These are phyloP conservation scores for Abrus pulchellus DNA, from an alignment of 306 rosid species.

Conservation along the genomic window DNA sequence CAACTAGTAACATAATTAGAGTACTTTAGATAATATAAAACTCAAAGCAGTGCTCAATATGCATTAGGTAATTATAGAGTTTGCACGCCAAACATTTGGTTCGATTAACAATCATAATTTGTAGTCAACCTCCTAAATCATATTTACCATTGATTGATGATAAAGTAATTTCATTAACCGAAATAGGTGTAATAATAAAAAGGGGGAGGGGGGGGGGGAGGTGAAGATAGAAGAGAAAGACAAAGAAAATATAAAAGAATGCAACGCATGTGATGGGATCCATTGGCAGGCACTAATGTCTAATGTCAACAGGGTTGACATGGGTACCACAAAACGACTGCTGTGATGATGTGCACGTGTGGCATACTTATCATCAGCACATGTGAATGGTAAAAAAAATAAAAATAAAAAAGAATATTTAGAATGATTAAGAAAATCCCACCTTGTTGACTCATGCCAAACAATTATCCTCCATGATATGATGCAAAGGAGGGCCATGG, in stretches of 20 bases:
- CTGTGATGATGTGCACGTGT: slow-evolving; percentile 90
- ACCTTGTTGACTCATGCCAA: slow-evolving; percentile 70
- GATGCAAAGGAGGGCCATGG: slow-evolving; percentile 55
- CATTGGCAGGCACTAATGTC: slow-evolving; percentile 53
- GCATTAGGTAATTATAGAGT: slow-evolving; percentile 25
- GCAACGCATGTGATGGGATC: slow-evolving; percentile 56
- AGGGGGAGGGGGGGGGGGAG: neutral
- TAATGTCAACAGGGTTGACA: slow-evolving; percentile 86
- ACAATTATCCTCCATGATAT: slow-evolving; percentile 67
- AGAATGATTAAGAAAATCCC: slow-evolving; percentile 61
- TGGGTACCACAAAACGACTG: slow-evolving; percentile 58
- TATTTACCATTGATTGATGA: slow-evolving; percentile 37
- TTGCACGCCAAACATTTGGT: slow-evolving; percentile 50
- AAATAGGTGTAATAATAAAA: neutral
- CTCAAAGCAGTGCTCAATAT: neutral
- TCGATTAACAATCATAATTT: slow-evolving; percentile 11
- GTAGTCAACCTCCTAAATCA: slow-evolving; percentile 50
- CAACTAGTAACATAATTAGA: slow-evolving; percentile 23
- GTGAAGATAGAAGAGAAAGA: neutral
- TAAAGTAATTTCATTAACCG: slow-evolving; percentile 13
- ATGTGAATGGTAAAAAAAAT: slow-evolving; percentile 36
- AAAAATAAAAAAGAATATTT: slow-evolving; percentile 2
- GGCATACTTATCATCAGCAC: slow-evolving; percentile 70
- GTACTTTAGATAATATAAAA: neutral
- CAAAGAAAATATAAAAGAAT: slow-evolving; percentile 19